Base-by-base conservation (phyloP, 371 early-diverging fungal species). In the Dichotomocladium elegans region DNA sequence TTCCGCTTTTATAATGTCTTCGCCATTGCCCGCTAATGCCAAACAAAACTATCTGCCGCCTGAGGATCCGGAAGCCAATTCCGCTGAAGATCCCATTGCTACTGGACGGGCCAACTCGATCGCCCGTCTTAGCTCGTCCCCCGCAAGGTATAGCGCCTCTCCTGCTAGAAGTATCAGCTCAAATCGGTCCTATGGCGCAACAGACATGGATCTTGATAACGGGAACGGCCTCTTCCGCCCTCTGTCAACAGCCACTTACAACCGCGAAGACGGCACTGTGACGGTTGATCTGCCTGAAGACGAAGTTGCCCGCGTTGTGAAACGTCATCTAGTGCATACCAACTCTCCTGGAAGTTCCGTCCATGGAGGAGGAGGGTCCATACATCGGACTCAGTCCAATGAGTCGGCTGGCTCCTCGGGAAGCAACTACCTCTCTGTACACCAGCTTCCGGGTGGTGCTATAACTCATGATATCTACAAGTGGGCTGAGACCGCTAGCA, bases 221-320 rank as follows among this genome's bases (percentile, higher is more conserved):
- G 53, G 65, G 3, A 64, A 63, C 30, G 63, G 61, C 0, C 48
- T 74, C 10, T 68, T 66, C 30, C 62, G 75, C 8, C 68, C 71
- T 1, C 29, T 70, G 6, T 74, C 74, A 0, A 63, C 53, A 4
- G 66, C 72, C 0, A 61, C 65, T 2, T 68, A 62, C 28, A 64
- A 69, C 41, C 69, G 64, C 34, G 70, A 68, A 41, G 68, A 70
- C 21, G 60, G 66, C 37, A 72, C 73, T 2, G 57, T 72, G 8
- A 66, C 69, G 22, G 72, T 70, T 11, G 82, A 80, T 45, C 60
- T 88, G 14, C 70, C 87, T 9, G 79, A 81, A 19, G 83, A 84
- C 5, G 82, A 84, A 56, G 86, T 85, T 0, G 86, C 86, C 19
- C 71, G 75, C 41, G 79, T 85, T 8, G 83, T 88, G 21, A 82